Evolutionary conservation across 176 grass and related monocot species (phyloP).

Genomic region (Thinopyrum elongatum): DNA sequence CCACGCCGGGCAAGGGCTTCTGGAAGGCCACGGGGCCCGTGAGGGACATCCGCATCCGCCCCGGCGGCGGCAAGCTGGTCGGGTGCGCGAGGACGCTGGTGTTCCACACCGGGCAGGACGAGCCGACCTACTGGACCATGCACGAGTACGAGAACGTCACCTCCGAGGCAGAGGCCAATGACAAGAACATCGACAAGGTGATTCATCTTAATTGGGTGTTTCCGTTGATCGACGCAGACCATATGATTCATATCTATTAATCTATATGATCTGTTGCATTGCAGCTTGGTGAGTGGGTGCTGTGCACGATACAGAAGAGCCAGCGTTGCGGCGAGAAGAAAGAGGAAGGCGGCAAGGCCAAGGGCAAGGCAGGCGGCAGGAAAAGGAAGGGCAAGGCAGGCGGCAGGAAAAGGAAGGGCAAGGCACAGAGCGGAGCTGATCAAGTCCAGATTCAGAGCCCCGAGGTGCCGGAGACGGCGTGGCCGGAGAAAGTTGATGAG

Average conservation of each 20-base stretch:
- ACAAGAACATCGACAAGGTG: not conserved
- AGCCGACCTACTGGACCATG: constrained; percentile 26
- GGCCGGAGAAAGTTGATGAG: too few relatives aligned
- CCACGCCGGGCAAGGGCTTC: not conserved
- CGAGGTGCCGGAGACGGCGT: too few relatives aligned
- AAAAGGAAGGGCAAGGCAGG: not conserved
- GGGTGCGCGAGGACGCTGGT: constrained; percentile 12
- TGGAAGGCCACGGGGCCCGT: constrained; percentile 32
- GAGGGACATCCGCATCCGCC: not conserved
- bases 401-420: too few relatives aligned
- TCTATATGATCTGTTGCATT: not conserved
- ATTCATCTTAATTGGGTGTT: too few relatives aligned
- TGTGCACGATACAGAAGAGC: constrained; percentile 30
- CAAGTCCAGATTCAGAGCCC: too few relatives aligned
- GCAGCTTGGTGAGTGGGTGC: not conserved
- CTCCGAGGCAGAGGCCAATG: not conserved
- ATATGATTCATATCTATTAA: too few relatives aligned
- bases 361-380: not conserved
- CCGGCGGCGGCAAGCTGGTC: not conserved
- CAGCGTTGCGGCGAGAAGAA: too few relatives aligned
- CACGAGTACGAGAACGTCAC: constrained; percentile 23
- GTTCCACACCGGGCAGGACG: not conserved
- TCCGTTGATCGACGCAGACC: not conserved
- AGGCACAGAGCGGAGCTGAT: too few relatives aligned
- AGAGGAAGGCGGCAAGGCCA: too few relatives aligned